Evolutionary conservation across 441 rosid species (phyloP).

Genomic region (Flueggea neowawraea): DNA sequence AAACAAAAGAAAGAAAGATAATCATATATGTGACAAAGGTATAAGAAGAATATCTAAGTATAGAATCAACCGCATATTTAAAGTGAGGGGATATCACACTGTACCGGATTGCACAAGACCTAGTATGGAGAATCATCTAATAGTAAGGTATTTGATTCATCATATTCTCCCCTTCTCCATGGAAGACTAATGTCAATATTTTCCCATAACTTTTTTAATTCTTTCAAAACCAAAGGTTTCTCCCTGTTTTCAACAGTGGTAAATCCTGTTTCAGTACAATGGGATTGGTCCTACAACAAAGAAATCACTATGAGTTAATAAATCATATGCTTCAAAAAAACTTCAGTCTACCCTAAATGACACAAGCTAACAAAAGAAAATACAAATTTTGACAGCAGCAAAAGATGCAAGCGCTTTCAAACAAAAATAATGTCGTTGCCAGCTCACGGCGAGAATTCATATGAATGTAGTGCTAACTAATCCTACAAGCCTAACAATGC

Average conservation of each 20-base stretch:
- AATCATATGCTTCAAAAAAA: too few relatives aligned
- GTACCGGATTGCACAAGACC: slow-evolving; percentile 87
- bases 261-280: slow-evolving; percentile 53
- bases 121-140: slow-evolving; percentile 95
- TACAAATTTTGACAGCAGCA: too few relatives aligned
- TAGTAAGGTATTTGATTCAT: slow-evolving; percentile 73
- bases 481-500: too few relatives aligned
- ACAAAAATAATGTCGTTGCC: too few relatives aligned
- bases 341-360: too few relatives aligned
- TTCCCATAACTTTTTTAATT: slow-evolving; percentile 68
- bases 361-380: too few relatives aligned
- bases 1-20: slow-evolving; percentile 1
- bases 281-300: slow-evolving; percentile 57
- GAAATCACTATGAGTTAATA: background rate
- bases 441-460: too few relatives aligned
- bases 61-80: background rate
- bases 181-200: slow-evolving; percentile 49
- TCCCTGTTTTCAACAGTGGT: slow-evolving; percentile 48
- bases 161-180: slow-evolving; percentile 53
- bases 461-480: too few relatives aligned
- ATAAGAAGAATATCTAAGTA: background rate
- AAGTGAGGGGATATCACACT: slow-evolving; percentile 15
- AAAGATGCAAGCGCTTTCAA: too few relatives aligned
- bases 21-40: background rate
- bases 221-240: slow-evolving; percentile 71